A percentile compares a stretch with the other conserved stretches of the same genome.
Conservation (phyloP, 2,329 filamentous ascomycete genomes). For the Ampelomyces quisqualis region DNA sequence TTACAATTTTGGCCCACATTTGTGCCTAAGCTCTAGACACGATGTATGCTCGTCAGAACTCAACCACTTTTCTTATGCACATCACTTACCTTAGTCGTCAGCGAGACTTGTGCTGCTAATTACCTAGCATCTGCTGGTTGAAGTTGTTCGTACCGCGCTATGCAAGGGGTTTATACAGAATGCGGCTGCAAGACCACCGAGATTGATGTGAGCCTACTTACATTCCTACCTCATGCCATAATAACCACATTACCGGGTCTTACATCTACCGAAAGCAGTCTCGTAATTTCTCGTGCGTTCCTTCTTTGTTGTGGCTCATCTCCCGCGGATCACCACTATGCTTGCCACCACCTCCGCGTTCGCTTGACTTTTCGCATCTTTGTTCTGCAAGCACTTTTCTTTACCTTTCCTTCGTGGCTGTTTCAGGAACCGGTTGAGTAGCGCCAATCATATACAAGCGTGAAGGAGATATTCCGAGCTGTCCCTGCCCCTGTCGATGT, state of each 20-base stretch:
- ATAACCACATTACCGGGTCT: constrained; percentile 7
- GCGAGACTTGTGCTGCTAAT: constrained; percentile 2
- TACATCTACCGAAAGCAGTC: constrained; percentile 16
- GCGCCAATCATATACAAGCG: not conserved
- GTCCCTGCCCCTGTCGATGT: not conserved
- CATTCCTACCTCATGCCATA: constrained; percentile 9
- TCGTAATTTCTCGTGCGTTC: constrained; percentile 24
- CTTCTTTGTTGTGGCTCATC: constrained; percentile 30
- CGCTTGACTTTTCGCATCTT: constrained; percentile 11
- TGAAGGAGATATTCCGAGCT: constrained; percentile 4
- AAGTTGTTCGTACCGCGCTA: not conserved
- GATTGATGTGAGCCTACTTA: constrained; percentile 11
- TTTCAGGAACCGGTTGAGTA: constrained; percentile 13
- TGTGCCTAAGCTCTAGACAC: constrained; percentile 13
- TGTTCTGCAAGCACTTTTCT: constrained; percentile 11
- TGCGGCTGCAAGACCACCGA: constrained; percentile 14
- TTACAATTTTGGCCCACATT: not conserved
- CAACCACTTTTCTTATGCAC: not conserved
- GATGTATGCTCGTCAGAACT: constrained; percentile 7
- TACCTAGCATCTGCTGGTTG: constrained; percentile 1
- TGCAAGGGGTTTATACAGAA: constrained; percentile 23
- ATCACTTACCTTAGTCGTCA: not conserved
- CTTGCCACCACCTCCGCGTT: constrained; percentile 8
- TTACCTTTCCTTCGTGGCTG: constrained; percentile 2
- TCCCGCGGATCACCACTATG: constrained; percentile 13